Evolutionary conservation across 1,139 yeast species (phyloP), one percentile per base, ranked within the genome.

Genomic region (Hyphopichia wangnamkhiaoensis): DNA sequence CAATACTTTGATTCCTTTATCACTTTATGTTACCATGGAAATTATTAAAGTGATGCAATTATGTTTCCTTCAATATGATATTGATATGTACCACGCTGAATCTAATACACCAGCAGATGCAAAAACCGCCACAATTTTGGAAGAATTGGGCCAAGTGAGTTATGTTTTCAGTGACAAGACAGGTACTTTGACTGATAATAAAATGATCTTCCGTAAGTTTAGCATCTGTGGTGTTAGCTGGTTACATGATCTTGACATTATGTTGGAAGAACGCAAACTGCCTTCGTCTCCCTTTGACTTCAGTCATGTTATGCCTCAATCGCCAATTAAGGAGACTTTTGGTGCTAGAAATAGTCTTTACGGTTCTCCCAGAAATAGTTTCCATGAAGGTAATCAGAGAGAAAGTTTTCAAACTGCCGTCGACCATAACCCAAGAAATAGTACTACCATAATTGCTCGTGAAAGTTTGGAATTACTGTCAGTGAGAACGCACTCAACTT

Each of bases 151-250:
- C 3, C 99, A 94, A 59, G 98, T 94, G 0, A 84, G 95, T 38
- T 91, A 91, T 54, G 77, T 94, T 4, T 94, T 94, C 59, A 87
- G 96, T 47, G 99, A 94, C 61, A 94, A 94, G 61, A 94, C 98
- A 0, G 99, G 99, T 10, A 94, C 98, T 0, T 73, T 94, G 44
- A 94, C 99, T 0, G 96, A 90, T 54, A 90, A 90, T 56, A 65
- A 80, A 51, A 90, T 90, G 97, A 67, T 89, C 20, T 90, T 90
- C 57, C 72, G 95, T 37, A 89, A 88, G 53, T 77, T 90, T 48
- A 80, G 93, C 17, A 82, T 90, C 5, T 85, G 87, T 44, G 99
- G 99, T 1, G 76, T 84, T 5, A 81, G 95, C 5, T 93, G 97
- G 96, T 55, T 83, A 7, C 98, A 93, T 63, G 90, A 84, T 49